Percentiles rank a stretch among this genome's conserved stretches.
Conservation (phyloP, 495 filamentous ascomycete species). For the Astrothelium macrocarpum region DNA sequence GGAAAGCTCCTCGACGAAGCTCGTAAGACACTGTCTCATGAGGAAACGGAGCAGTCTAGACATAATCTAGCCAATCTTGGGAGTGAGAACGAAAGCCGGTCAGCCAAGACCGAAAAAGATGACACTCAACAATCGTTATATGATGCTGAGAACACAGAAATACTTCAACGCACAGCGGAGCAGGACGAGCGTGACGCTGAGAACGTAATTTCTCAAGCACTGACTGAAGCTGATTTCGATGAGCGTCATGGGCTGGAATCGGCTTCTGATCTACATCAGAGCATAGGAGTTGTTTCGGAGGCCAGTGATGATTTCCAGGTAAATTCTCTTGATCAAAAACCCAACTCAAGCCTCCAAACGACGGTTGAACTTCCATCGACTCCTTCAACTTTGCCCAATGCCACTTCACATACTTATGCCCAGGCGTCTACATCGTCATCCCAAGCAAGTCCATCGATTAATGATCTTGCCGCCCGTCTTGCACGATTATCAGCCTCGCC, state of each 20-base stretch:
- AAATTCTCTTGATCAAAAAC: background rate
- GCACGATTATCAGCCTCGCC: constrained; percentile 18
- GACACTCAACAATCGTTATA: background rate
- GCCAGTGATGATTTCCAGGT: background rate
- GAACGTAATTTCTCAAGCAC: constrained; percentile 26
- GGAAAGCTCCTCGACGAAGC: constrained; percentile 25
- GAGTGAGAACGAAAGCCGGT: background rate
- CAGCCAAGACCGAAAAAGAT: background rate
- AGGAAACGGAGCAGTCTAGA: background rate
- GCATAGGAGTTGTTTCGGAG: background rate
- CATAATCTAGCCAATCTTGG: background rate
- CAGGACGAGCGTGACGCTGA: constrained; percentile 26
- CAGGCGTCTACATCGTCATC: background rate
- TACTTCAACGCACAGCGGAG: constrained; percentile 16
- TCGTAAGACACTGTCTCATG: constrained; percentile 17
- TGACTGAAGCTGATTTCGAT: constrained; percentile 27
- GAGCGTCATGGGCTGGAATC: constrained; percentile 18
- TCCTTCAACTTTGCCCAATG: constrained; percentile 12
- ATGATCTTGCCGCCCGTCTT: constrained; percentile 14
- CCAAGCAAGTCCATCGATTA: constrained; percentile 2
- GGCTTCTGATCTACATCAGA: background rate
- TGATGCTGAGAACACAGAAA: constrained; percentile 4
- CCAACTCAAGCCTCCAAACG: background rate
- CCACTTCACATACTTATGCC: background rate
- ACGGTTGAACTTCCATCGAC: constrained; percentile 15